Evolutionary conservation across 164 flowering plant genomes (phyloP).

Genomic region (Brasenia schreberi): DNA sequence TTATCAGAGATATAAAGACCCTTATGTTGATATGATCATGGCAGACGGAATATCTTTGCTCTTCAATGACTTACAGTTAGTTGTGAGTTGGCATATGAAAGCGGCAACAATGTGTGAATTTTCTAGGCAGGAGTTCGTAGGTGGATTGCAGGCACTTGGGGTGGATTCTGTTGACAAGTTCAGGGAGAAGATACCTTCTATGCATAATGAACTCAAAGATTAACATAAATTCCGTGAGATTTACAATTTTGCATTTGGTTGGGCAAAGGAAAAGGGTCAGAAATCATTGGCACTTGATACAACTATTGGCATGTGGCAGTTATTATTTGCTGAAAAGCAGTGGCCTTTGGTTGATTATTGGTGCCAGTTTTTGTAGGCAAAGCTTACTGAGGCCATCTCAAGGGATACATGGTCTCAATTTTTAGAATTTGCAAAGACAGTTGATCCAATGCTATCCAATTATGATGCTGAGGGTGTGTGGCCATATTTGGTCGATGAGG

Average conservation of each 20-base stretch:
- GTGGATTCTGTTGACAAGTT: constrained; percentile 88
- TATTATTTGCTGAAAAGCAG: constrained; percentile 87
- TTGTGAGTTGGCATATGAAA: constrained; percentile 98
- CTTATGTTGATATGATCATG: constrained; percentile 79
- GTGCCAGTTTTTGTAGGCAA: constrained; percentile 95
- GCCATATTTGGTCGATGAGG: constrained; percentile 96
- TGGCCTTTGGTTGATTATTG: constrained; percentile 96
- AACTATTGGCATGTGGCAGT: constrained; percentile 98
- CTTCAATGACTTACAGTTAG: constrained; percentile 89
- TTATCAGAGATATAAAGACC: constrained; percentile 76
- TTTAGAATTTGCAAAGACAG: constrained; percentile 81
- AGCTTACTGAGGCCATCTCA: constrained; percentile 90
- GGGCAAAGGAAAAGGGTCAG: constrained; percentile 99
- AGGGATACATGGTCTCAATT: constrained; percentile 98
- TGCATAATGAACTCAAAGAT: constrained; percentile 91
- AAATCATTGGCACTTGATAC: constrained; percentile 97
- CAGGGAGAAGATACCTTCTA: constrained; percentile 62
- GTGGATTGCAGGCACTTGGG: constrained; percentile 85
- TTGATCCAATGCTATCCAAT: constrained; percentile 59
- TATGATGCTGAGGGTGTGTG: constrained; percentile 97
- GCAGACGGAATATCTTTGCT: constrained; percentile 82
- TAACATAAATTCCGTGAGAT: constrained; percentile 95
- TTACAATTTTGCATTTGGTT: constrained; percentile 88
- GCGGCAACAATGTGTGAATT: constrained; percentile 99
- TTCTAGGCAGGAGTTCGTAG: constrained; percentile 84